phyloP scores from a whole-genome alignment of 2,329 filamentous ascomycete species.

The Lecanicillium sp. region DNA sequence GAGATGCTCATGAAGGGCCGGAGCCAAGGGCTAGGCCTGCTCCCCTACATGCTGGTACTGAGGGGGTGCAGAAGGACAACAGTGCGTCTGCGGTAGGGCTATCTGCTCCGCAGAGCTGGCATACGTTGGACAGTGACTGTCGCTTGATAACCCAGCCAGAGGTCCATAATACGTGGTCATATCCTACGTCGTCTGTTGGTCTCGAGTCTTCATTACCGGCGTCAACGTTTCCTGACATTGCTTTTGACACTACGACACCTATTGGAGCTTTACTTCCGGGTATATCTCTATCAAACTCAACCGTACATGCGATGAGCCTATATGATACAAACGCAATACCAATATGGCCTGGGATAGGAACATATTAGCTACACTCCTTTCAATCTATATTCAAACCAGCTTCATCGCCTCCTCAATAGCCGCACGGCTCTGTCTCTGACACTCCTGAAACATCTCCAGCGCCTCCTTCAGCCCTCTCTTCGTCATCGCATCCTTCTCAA shows the following conservation, averaged over 20 bases:
- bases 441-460: slow-evolving; percentile 34
- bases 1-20: not conserved
- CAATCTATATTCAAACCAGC: not conserved
- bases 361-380: not conserved
- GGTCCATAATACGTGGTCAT: too few relatives aligned
- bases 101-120: too few relatives aligned
- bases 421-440: slow-evolving; percentile 31
- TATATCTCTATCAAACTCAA: too few relatives aligned
- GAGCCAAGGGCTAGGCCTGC: not conserved
- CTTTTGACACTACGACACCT: too few relatives aligned
- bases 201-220: too few relatives aligned
- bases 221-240: too few relatives aligned
- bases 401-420: slow-evolving; percentile 28
- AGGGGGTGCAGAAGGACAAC: not conserved
- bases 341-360: not conserved
- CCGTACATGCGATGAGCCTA: too few relatives aligned
- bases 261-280: too few relatives aligned
- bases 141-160: too few relatives aligned
- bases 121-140: too few relatives aligned
- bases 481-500: slow-evolving; percentile 32
- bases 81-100: not conserved
- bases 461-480: slow-evolving; percentile 33
- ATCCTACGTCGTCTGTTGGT: too few relatives aligned
- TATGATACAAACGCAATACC: too few relatives aligned
- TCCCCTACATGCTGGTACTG: not conserved